Evolutionary conservation across 108 stramenopile species (phyloP), one percentile per base, ranked within the genome.

Genomic region (Poteriospumella lacustris): DNA sequence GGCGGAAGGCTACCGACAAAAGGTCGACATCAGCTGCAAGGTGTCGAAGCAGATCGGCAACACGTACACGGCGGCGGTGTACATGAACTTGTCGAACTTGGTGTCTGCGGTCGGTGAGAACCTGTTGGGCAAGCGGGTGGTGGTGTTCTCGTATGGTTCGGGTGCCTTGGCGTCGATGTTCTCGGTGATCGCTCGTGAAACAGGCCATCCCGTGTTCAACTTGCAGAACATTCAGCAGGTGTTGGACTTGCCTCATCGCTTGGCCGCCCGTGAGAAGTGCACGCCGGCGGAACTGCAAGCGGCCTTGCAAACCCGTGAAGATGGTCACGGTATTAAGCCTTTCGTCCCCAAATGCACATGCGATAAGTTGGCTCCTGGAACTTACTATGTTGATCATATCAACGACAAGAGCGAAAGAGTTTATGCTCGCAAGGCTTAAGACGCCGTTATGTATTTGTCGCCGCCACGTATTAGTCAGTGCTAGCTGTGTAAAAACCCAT

Each of bases 61-160:
- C 87, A 96, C 94, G 3, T 98, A 98, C 89, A 92, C 97, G 0
- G 97, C 95, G 0, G 88, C 91, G 44, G 93, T 98, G 26, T 96
- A 94, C 82, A 80, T 93, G 2, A 94, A 94, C 42, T 77, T 98
- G 56, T 87, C 89, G 2, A 91, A 91, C 58, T 77, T 98, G 26
- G 78, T 96, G 29, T 92, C 33, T 19, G n/a, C 62, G 41, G n/a
- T 58, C 31, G 85, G 83, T 12, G 39, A 44, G 0, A 47, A 9
- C 1, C 77, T 87, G 42, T 56, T 33, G 68, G 86, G 80, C 3
- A 42, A 80, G 58, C 69, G 76, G n/a, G 81, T 81, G 5, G 40
- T 78, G 39, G 59, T 85, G 2, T 88, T 87, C 68, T 84, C 84
- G n/a, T 84, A 83, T 43, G 84, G 84, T 12, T 77, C 75, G 41